Base-by-base conservation (phyloP, 768 basidiomycete species). In the Pleurotus sapidus region DNA sequence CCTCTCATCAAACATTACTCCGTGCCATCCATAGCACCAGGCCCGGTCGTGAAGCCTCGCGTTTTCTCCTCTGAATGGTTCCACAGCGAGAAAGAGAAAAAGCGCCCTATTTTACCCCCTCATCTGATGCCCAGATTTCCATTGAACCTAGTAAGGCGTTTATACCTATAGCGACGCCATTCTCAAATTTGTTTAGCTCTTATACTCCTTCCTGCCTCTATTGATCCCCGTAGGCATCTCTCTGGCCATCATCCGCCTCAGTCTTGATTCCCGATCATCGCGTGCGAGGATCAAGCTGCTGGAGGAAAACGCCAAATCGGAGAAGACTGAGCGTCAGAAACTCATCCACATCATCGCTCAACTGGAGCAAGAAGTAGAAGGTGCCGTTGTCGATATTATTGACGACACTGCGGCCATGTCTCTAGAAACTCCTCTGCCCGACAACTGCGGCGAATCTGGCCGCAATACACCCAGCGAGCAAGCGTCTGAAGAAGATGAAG, bases 291-390 rank as follows among this genome's bases (percentile, higher is more conserved):
- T 94, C 55, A 77, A 75, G 56, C 65, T 79, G 2, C 77, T 92
- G 17, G 90, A 91, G 68, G 70, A 74, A 27, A 42, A 20, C 11
- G 15, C 38, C 5, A 18, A 37, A 15, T 25, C 51, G 24, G 83
- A 86, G 25, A 68, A 86, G 25, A 68, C 77, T 5, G 75, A 72
- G 49, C 70, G 71, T 34, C 69, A 82, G 59, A 80, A 75, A 17
- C 78, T 92, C 7, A 72, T 78, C 24, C 76, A 83, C 59, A 70
- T 86, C 53, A 67, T 90, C 45, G 80, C 76, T 6, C 69, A 78
- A 50, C 70, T 91, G 9, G 89, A 91, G 63, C 70, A 71, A 49
- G 74, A 83, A 39, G 68, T 89, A 25, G 88, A 89, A 65, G 75
- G 78, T 53, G 77, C 77, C 23, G 79, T 87, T 12, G 79, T 76